Base-by-base conservation (phyloP, 495 filamentous ascomycete species). In the Xylaria nigripes region DNA sequence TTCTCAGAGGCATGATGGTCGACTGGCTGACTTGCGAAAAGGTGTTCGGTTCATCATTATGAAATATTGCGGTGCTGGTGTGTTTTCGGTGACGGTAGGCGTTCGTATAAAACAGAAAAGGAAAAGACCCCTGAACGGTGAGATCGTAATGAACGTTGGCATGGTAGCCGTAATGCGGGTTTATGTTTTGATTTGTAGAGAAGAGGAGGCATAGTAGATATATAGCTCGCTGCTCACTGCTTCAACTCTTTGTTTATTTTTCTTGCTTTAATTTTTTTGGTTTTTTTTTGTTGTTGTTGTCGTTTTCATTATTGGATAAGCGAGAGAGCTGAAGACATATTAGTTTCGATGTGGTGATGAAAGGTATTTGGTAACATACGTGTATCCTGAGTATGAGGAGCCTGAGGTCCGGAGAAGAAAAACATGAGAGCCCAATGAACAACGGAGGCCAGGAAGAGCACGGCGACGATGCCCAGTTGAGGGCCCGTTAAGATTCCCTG, bases 371-470 rank as follows among this genome's bases (percentile, higher is more conserved):
- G 13, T 15, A 30, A 55, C 53, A 16, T 55, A 55, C 53, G 53
- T 1, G 45, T 49, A 0, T 55, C 53, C n/a, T 25, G 48, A 27
- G 32, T 49, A 12, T n/a, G n/a, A n/a, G 53, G 18, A 12, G 45
- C 29, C 21, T 24, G 19, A 19, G 53, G 46, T 36, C 53, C 53
- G 18, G 53, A 48, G 46, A 49, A 55, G 36, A 55, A 45, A 40
- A 25, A 55, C 53, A 55, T 55, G 34, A 55, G 18, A 1, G 36
- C 53, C 45, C 45, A 55, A 40, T 55, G 53, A 27, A 55, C 25
- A 6, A 55, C 8, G 18, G 53, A 55, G 23, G 29, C 53, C 12
- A 55, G 4, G 46, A 50, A 29, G 53, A 55, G 53, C 36, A 55
- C 53, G 22, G 21, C 46, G 27, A 55, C 53, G 15, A 55, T 15